Evolutionary conservation across 768 basidiomycete genomes (phyloP).

Genomic region (Lentinula edodes): DNA sequence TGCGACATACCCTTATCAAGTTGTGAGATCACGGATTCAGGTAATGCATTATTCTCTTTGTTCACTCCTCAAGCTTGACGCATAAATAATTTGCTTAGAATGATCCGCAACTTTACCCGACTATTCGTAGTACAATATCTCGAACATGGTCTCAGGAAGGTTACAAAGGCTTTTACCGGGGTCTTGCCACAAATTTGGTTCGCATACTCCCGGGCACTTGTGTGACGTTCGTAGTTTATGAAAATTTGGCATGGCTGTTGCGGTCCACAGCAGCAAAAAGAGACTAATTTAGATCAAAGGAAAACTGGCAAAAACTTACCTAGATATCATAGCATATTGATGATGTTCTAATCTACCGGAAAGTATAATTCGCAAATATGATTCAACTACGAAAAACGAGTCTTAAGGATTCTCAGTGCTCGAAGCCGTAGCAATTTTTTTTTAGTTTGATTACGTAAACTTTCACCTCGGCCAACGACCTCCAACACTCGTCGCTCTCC

Average conservation of each 20-base stretch:
- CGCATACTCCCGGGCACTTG: conserved; percentile 96
- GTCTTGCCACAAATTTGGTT: conserved; percentile 89
- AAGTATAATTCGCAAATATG: too few species aligned
- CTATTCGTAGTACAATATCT: conserved; percentile 74
- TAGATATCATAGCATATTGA: not conserved
- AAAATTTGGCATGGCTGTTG: conserved; percentile 82
- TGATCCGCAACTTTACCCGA: conserved; percentile 57
- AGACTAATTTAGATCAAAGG: conserved; percentile 19
- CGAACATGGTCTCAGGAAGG: conserved; percentile 84
- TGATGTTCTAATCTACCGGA: not conserved
- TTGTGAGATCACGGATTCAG: conserved; percentile 90
- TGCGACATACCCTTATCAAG: conserved; percentile 95
- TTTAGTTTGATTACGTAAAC: too few species aligned
- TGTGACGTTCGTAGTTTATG: conserved; percentile 97
- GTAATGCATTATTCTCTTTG: conserved; percentile 34
- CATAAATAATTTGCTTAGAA: not conserved
- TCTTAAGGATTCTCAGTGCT: too few species aligned
- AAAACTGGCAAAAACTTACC: not conserved
- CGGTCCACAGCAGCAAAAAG: conserved; percentile 57
- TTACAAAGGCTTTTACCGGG: conserved; percentile 85
- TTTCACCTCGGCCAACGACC: too few species aligned
- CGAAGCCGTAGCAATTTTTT: too few species aligned
- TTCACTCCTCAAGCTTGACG: not conserved
- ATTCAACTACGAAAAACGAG: too few species aligned
- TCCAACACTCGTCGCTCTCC: too few species aligned